Base-by-base conservation (phyloP, 495 filamentous ascomycete genomes). In the Talaromyces liani region DNA sequence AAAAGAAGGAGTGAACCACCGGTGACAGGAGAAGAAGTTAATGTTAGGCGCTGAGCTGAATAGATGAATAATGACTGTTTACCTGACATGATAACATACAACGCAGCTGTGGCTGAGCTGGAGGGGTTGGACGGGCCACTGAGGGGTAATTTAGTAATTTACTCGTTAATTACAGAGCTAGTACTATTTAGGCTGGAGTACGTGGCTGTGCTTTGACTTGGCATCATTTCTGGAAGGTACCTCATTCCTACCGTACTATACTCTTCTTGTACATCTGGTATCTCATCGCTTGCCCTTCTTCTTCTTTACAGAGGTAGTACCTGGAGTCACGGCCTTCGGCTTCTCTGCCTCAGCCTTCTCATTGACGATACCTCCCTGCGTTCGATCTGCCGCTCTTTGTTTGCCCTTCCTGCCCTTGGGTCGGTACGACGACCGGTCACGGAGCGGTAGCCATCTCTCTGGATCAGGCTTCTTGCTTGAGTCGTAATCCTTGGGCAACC, bases 321-420 rank as follows among this genome's bases (percentile, higher is more conserved):
- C 75, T 4, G 74, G 78, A n/a, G 36, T 66, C 71, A 27, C 79
- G 79, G 72, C 81, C 86, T 69, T 84, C 78, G 58, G 76, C 82
- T n/a, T 81, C 78, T 2, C 85, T 80, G 87, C 88, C 24, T 85
- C 87, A 9, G 85, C 84, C 70, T 88, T 87, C 64, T 88, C 90
- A 60, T 73, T 83, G 20, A 89, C 87, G 45, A 85, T 74, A 39
- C 92, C 92, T 66, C 94, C 94, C 77, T 98, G 94, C 10, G 91
- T 97, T 33, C 87, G 78, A 51, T 89, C 90, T 27, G 82, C 84
- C 16, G 83, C 86, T 71, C 85, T 87, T 79, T 89, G 90, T 81
- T 91, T 93, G 10, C 91, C 91, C 81, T 96, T 97, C 73, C 87
- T 88, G 10, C 92, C 92, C 77, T 95, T 96, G 14, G 93, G 93